Base-by-base conservation (phyloP, 2,329 filamentous ascomycete species). In the Zasmidium cellare region DNA sequence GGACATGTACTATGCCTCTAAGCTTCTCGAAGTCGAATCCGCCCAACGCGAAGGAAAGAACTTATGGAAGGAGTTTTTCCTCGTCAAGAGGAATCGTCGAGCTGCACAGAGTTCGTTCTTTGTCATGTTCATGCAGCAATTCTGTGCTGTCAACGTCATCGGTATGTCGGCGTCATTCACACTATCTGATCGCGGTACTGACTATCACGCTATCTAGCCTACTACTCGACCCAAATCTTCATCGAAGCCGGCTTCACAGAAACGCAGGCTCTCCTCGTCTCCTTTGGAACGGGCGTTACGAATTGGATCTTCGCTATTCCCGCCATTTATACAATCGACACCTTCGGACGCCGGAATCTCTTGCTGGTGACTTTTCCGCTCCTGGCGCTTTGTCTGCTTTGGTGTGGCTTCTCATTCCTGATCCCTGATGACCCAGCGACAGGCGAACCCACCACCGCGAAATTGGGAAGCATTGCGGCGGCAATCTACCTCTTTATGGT, bases 331-430 rank as follows among this genome's bases (percentile, higher is more conserved):
- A 61, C 59, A 11, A 79, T 79, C 56, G 77, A 75, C 58, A 73
- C 76, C 0, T 77, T 77, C 35, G 76, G 77, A 7, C 74, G 76
- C 2, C 74, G 77, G 9, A 77, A 76, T 46, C 67, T 79, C 0
- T 69, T 79, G 1, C 72, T 79, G 0, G 73, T 71, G 1, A 79
- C 76, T 1, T 79, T 79, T 58, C 77, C 77, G 0, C 65, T 77
- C 3, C 77, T 79, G 76, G 64, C 71, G 1, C 72, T 80, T 2
- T 78, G 78, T 62, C 73, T 81, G 3, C 76, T 83, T 63, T 79
- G 80, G 67, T 76, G 75, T 14, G 62, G 79, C 70, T 70, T 76
- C 51, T 74, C 71, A 9, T 71, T 78, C 57, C 72, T 72, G 54
- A 69, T 74, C 68, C 44, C 67, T 9, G 67, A 69, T 51, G 47